Conservation (phyloP, 441 rosid species). For the Pelargonium citronellum region DNA sequence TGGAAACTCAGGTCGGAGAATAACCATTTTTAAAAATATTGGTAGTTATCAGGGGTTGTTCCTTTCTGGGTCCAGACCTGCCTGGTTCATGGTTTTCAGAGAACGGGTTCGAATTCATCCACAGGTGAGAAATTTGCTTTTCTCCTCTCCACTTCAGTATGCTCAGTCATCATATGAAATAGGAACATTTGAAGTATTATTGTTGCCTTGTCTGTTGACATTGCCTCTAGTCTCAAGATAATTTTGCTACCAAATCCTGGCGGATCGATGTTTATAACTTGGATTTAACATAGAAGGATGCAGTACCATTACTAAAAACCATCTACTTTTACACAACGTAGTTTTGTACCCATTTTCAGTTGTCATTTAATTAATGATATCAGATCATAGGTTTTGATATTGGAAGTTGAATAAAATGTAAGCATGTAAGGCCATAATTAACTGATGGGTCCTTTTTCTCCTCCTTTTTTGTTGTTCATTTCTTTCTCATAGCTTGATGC, state of each 20-base stretch:
- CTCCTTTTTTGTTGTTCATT: no score
- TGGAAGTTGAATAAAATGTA: no score
- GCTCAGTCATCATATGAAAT: not conserved
- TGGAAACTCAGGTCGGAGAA: conserved; percentile 57
- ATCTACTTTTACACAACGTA: not conserved
- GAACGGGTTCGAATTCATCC: conserved; percentile 92
- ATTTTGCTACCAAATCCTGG: not conserved
- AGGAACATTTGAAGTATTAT: not conserved
- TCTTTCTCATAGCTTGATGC: no score
- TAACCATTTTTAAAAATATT: conserved; percentile 78
- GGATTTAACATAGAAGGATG: not conserved
- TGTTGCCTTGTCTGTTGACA: not conserved
- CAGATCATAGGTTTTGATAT: no score
- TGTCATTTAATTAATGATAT: no score
- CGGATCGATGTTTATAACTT: not conserved
- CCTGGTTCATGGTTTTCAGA: conserved; percentile 95
- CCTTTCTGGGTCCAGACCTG: conserved; percentile 90
- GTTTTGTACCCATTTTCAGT: no score
- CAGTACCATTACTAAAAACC: conserved; percentile 6
- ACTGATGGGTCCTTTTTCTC: no score
- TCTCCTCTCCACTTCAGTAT: conserved; percentile 5
- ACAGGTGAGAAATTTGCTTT: conserved; percentile 51
- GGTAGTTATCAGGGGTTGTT: conserved; percentile 85
- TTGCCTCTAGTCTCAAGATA: not conserved
- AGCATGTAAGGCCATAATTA: no score